Percentiles rank a stretch among this genome's conserved stretches.
These are phyloP conservation scores for Pyrus pyrifolia DNA, from an alignment of 306 rosid genomes.

Conservation along the genomic window DNA sequence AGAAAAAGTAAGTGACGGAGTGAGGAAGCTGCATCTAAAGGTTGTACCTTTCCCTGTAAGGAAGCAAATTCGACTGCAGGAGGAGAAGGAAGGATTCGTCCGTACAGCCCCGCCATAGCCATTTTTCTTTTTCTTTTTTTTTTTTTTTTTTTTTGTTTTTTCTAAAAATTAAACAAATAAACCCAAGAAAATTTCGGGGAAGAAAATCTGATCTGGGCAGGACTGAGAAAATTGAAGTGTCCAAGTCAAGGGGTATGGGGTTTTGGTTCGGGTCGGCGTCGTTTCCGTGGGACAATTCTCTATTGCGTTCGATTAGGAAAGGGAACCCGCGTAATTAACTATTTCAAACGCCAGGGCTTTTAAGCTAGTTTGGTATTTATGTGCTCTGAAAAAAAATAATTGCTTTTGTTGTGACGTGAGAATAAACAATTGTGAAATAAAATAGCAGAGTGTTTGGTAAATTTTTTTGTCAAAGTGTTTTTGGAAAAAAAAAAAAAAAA, in stretches of 20 bases:
- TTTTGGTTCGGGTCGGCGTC: not conserved
- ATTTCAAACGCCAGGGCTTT: not conserved
- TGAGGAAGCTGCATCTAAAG: not conserved
- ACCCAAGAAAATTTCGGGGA: too few species aligned
- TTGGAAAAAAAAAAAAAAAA: too few species aligned
- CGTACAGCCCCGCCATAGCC: conserved; percentile 89
- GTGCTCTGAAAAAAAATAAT: too few species aligned
- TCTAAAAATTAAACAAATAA: not conserved
- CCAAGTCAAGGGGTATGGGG: not conserved
- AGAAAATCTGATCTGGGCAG: not conserved
- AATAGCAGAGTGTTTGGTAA: too few species aligned
- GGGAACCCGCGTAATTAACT: conserved; percentile 2
- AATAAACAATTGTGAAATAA: too few species aligned
- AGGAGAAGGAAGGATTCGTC: conserved; percentile 80
- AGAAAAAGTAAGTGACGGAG: not conserved
- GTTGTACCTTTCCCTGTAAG: conserved; percentile 61
- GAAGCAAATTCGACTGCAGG: conserved; percentile 89
- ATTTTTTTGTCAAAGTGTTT: too few species aligned
- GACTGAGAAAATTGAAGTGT: not conserved
- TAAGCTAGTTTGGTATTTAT: too few species aligned
- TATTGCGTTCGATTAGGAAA: not conserved
- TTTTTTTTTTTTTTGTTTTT: too few species aligned
- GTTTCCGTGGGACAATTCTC: not conserved
- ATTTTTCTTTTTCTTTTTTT: conserved; percentile 11
- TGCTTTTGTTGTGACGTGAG: too few species aligned